Evolutionary conservation across 805 yeast species (phyloP).

Genomic region (Jamesozyma lodderae): DNA sequence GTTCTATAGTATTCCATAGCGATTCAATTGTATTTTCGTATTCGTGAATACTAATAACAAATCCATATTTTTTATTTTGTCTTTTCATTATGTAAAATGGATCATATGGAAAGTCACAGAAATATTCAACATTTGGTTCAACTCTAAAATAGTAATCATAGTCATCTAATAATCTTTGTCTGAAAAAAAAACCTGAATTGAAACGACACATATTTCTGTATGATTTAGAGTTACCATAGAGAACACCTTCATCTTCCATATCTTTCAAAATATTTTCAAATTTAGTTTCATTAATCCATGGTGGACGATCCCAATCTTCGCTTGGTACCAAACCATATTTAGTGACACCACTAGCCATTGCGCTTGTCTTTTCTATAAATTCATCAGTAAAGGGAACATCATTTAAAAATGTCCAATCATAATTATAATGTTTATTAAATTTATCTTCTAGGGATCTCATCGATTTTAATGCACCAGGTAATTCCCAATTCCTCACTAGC

Average conservation of each 20-base stretch:
- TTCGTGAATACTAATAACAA: constrained; percentile 75
- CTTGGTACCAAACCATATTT: constrained; percentile 58
- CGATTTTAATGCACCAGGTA: constrained; percentile 61
- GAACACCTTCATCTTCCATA: constrained; percentile 39
- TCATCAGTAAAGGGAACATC: constrained; percentile 60
- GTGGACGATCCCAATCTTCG: constrained; percentile 76
- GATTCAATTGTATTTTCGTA: constrained; percentile 80
- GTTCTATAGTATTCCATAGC: constrained; percentile 68
- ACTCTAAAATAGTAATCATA: constrained; percentile 93
- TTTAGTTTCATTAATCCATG: constrained; percentile 51
- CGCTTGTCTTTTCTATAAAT: constrained; percentile 49
- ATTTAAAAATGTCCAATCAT: constrained; percentile 73
- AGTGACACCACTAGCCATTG: constrained; percentile 55
- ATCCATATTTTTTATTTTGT: constrained; percentile 74
- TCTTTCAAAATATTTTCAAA: constrained; percentile 40
- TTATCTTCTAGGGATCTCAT: constrained; percentile 74
- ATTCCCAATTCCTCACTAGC: constrained; percentile 78
- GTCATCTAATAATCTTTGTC: constrained; percentile 57
- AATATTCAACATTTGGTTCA: constrained; percentile 84
- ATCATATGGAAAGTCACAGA: constrained; percentile 78
- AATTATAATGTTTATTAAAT: constrained; percentile 55
- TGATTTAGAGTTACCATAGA: constrained; percentile 58
- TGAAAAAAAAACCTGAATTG: constrained; percentile 84
- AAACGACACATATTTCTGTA: constrained; percentile 94
- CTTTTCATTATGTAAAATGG: constrained; percentile 77